phyloP scores from a whole-genome alignment of 148 eudicot genomes.

The Vaccinium darrowii region DNA sequence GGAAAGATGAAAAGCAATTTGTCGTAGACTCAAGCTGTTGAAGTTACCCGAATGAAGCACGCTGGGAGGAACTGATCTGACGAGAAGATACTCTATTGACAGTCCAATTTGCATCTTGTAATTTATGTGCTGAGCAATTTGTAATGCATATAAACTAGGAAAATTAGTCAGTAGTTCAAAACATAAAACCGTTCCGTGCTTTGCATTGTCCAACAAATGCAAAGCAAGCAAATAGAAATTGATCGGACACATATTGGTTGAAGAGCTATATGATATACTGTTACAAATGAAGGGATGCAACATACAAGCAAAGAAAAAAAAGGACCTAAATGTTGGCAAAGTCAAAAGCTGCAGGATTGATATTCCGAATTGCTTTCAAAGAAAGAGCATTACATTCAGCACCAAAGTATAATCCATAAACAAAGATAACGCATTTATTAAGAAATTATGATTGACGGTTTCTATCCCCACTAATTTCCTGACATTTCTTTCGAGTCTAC shows the following conservation, averaged over 20 bases:
- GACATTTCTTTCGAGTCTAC: neutral
- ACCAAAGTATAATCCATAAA: neutral
- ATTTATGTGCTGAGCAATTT: neutral
- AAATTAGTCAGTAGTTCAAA: neutral
- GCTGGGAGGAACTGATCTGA: neutral
- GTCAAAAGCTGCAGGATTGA: neutral
- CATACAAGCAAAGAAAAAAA: neutral
- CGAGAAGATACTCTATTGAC: neutral
- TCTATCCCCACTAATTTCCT: neutral
- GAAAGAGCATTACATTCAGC: neutral
- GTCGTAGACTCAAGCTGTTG: neutral
- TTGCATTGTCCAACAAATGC: neutral
- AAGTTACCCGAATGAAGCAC: neutral
- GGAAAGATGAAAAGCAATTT: neutral
- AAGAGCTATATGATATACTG: neutral
- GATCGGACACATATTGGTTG: neutral
- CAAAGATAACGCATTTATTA: neutral
- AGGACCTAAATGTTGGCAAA: neutral
- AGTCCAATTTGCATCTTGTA: neutral
- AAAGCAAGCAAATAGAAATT: neutral
- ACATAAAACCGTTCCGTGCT: neutral
- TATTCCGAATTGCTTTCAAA: neutral
- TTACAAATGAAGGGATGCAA: neutral
- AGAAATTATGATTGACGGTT: neutral
- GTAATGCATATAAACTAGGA: neutral